These are phyloP conservation scores for Artemisia argyi DNA, from an alignment of 129 eudicot species.

Conservation along the genomic window DNA sequence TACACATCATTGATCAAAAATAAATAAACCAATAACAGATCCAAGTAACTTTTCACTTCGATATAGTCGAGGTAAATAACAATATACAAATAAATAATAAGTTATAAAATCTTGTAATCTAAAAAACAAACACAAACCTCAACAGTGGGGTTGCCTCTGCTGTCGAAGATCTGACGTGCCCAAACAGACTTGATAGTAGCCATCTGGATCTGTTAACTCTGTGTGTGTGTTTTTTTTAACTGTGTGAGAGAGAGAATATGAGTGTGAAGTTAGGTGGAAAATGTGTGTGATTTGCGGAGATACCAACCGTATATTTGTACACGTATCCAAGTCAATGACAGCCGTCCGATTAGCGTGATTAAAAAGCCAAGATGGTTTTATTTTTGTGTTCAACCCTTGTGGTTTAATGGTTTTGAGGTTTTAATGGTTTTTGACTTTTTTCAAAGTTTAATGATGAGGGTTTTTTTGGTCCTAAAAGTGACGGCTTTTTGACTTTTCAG, in stretches of 20 bases:
- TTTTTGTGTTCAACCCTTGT: constrained; percentile 2
- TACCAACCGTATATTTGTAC: constrained; percentile 31
- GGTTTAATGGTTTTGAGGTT: constrained; percentile 13
- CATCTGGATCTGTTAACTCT: constrained; percentile 32
- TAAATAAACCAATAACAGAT: no score
- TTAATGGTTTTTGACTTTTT: background rate
- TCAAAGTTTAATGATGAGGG: background rate
- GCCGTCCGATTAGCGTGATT: constrained; percentile 44
- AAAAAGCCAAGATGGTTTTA: constrained; percentile 11
- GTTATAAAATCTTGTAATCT: background rate
- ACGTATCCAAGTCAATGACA: constrained; percentile 34
- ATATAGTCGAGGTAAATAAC: no score
- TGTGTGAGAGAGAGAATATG: constrained; percentile 10
- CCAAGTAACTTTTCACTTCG: no score
- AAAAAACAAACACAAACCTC: constrained; percentile 51
- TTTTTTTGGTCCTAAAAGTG: constrained; percentile 26
- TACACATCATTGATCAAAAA: no score
- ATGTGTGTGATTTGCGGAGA: constrained; percentile 15
- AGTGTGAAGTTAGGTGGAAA: constrained; percentile 25
- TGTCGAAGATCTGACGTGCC: constrained; percentile 98
- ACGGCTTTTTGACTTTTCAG: background rate
- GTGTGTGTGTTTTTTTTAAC: background rate
- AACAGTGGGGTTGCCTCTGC: constrained; percentile 99
- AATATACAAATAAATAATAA: no score
- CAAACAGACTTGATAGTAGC: constrained; percentile 65